These are phyloP conservation scores for Cytospora schulzeri DNA, from an alignment of 2,329 filamentous ascomycete genomes.

Conservation along the genomic window DNA sequence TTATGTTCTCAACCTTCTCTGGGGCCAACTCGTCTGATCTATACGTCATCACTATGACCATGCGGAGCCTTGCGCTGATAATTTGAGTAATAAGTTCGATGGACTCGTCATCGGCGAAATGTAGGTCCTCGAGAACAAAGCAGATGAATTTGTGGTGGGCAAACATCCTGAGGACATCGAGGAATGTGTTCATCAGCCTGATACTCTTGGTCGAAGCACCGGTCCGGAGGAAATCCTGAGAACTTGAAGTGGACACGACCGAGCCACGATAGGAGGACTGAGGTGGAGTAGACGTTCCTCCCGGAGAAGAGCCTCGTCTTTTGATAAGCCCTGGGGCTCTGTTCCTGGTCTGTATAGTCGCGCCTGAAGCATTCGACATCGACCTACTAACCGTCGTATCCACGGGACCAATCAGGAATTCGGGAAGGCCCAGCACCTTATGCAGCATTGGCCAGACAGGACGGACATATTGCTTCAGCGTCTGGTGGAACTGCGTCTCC, in stretches of 20 bases:
- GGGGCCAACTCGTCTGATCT: conserved; percentile 65
- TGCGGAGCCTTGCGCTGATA: conserved; percentile 74
- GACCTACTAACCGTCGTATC: conserved; percentile 42
- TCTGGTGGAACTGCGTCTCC: conserved; percentile 63
- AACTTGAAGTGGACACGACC: conserved; percentile 50
- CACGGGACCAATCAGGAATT: conserved; percentile 66
- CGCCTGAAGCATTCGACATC: conserved; percentile 40
- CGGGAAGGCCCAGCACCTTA: conserved; percentile 62
- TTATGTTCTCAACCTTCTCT: conserved; percentile 56
- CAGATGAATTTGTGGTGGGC: conserved; percentile 85
- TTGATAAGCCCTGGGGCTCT: conserved; percentile 33
- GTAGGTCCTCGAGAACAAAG: conserved; percentile 84
- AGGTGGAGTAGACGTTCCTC: conserved; percentile 38
- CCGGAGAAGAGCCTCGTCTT: conserved; percentile 54
- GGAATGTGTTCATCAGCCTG: conserved; percentile 82
- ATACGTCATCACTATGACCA: conserved; percentile 80
- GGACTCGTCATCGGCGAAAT: conserved; percentile 87
- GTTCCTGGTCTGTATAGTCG: conserved; percentile 36
- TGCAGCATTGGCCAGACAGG: conserved; percentile 68
- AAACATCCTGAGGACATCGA: conserved; percentile 82
- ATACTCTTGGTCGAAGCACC: conserved; percentile 65
- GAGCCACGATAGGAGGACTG: conserved; percentile 39
- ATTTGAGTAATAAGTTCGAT: conserved; percentile 82
- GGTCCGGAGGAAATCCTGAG: conserved; percentile 62
- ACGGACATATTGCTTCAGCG: conserved; percentile 62